phyloP scores from a whole-genome alignment of 306 rosid genomes.

The Vigna hirtella region DNA sequence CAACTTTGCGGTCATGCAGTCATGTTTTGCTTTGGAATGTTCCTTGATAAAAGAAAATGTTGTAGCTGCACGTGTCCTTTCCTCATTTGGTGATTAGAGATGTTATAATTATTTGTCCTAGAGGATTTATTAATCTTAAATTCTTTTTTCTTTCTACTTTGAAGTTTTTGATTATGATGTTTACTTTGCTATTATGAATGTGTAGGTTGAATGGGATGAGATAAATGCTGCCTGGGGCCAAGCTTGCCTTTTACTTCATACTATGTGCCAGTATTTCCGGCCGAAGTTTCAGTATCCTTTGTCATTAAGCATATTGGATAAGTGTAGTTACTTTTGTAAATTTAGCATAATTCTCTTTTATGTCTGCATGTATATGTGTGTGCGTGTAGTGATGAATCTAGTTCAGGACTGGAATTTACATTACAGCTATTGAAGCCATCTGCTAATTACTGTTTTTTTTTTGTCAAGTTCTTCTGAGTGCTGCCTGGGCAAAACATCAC shows the following conservation, averaged over 20 bases:
- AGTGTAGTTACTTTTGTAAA: background rate
- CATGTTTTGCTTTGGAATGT: constrained; percentile 22
- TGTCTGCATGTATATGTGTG: background rate
- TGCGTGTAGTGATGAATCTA: background rate
- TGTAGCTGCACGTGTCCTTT: constrained; percentile 26
- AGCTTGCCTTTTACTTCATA: constrained; percentile 98
- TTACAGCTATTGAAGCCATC: background rate
- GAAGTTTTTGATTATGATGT: constrained; percentile 45
- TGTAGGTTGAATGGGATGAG: constrained; percentile 98
- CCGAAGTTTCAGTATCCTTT: constrained; percentile 87
- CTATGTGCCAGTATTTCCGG: constrained; percentile 95
- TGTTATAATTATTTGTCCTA: constrained; percentile 25
- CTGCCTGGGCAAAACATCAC: background rate
- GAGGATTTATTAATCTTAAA: background rate
- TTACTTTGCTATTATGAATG: constrained; percentile 39
- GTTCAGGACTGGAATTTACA: constrained; percentile 22
- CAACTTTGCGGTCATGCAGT: constrained; percentile 3
- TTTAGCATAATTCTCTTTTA: constrained; percentile 19
- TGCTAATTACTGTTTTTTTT: constrained; percentile 13
- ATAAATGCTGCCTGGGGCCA: constrained; percentile 99
- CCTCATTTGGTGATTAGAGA: constrained; percentile 30
- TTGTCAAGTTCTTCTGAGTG: constrained; percentile 4
- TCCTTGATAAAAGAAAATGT: constrained; percentile 14
- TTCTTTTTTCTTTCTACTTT: constrained; percentile 19
- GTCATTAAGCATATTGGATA: constrained; percentile 4